Base-by-base conservation (phyloP, 495 filamentous ascomycete genomes). In the Hyaloscypha bicolor region DNA sequence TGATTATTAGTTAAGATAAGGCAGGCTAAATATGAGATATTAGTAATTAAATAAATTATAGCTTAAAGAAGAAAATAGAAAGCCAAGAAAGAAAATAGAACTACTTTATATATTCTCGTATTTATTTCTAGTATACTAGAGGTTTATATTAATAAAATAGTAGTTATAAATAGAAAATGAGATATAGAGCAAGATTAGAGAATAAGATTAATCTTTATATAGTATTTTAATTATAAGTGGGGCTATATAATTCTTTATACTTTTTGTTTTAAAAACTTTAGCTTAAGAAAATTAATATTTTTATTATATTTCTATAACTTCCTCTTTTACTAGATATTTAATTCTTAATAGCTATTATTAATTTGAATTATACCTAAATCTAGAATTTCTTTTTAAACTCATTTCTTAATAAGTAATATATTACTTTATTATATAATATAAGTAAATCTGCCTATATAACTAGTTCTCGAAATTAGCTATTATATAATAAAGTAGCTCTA, bases 1-100 rank as follows among this genome's bases (percentile, higher is more conserved):
- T 59, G 60, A 70, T 70, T 58, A 5, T 67, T 35, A 35, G 68
- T 70, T 51, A 67, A 66, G 59, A 33, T 39, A 52, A 70, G 59
- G 64, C 42, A 60, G 35, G 55, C 60, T 70, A 45, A 59, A 53
- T 56, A 58, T 66, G 63, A 62, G 52, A 31, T 71, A 58, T 51
- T 53, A 48, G 25, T 2, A 2, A 25, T 25, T 25, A 25, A 25
- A 25, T 25, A 2, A 25, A 25, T 25, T 25, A 25, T 25, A 25
- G 25, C 25, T 25, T 25, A 56, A 9, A 56, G 53, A 4, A 56
- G 21, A n/a, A 56, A 56, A n/a, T 3, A 56, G 53, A 25, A 56
- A 56, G 53, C 4, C 9, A 16, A 29, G 25, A 6, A 6, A 25
- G 42, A 48, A 12, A 3, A 1, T 37, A 12, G 3, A 3, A 37